phyloP scores from a whole-genome alignment of 139 green algal genomes.

The Chlorella vulgaris region DNA sequence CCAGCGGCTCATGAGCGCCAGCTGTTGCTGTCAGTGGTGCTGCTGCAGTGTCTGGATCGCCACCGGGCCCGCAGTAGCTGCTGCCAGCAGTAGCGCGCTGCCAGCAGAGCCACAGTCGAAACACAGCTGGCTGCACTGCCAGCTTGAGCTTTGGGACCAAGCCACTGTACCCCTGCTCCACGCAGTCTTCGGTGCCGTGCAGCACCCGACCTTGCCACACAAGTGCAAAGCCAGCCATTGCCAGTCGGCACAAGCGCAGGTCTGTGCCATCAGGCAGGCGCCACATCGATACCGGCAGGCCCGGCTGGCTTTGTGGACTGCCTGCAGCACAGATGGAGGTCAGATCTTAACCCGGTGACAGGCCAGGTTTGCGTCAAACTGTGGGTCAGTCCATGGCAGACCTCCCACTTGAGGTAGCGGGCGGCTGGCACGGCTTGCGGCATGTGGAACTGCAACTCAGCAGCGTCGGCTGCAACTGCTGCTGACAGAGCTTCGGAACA shows the following conservation, averaged over 20 bases:
- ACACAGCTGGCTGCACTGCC: slow-evolving; percentile 10
- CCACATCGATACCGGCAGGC: slow-evolving; percentile 20
- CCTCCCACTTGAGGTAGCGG: background rate
- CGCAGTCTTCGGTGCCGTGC: background rate
- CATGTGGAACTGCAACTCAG: background rate
- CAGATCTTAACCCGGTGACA: too few relatives aligned
- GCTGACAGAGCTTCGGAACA: too few relatives aligned
- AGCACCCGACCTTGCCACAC: background rate
- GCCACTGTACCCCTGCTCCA: background rate
- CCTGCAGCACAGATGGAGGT: background rate
- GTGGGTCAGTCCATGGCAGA: too few relatives aligned
- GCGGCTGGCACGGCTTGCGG: background rate
- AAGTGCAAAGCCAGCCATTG: slow-evolving; percentile 20
- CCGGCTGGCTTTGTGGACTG: background rate
- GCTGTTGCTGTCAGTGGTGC: too few relatives aligned
- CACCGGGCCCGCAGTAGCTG: background rate
- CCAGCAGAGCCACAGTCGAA: background rate
- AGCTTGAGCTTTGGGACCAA: background rate
- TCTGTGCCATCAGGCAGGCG: slow-evolving; percentile 21
- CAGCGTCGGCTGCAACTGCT: background rate
- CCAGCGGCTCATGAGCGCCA: too few relatives aligned
- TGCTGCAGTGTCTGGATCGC: background rate
- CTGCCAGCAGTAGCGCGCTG: background rate
- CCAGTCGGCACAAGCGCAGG: slow-evolving; percentile 32
- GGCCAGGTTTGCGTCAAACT: too few relatives aligned